Base-by-base conservation (phyloP, 345 rosid species). In the Sapria himalayana region DNA sequence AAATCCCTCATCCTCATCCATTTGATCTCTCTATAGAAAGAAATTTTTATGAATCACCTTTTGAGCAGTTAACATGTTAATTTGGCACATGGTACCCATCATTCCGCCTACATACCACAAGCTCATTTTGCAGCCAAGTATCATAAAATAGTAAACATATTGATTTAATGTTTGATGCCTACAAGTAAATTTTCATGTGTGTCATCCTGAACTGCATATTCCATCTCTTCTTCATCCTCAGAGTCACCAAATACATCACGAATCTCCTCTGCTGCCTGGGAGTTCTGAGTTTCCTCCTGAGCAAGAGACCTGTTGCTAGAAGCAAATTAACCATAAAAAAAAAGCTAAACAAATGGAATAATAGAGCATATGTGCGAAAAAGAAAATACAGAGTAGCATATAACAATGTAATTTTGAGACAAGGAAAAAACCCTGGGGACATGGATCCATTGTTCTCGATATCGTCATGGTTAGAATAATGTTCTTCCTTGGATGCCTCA, bases 231-330 rank as follows among this genome's bases (percentile, higher is more conserved):
- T 54, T 89, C 98, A 33, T 89, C 98, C 53, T 89, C 98, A 21
- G 95, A 82, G 35, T 75, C 93, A 43, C 98, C 98, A 67, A 89
- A 89, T 31, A 89, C 98, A 69, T 89, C 91, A 49, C 98, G 93
- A 52, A 89, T 79, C 60, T 82, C 92, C 29, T 76, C 81, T 13
- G 76, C 74, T 15, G 94, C 61, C 17, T 61, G 78, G 37, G 68
- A 54, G 56, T 57, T 57, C 34, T 65, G 72, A 51, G 56, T 81
- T 71, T 74, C 76, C 62, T 72, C 94, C 53, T 57, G 73, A 46
- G 45, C 70, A 29, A 64, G 78, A 17, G 84, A 79, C 38, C 62
- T 69, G 55, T 74, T 67, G 67, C 48, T 29, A 60, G 19, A 51
- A 18, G 47, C 29, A 48, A 59, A 37, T 27, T 51, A 46, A 29